Base-by-base conservation (phyloP, 108 stramenopile species). In the Pseudonitzschia delicatissima region DNA sequence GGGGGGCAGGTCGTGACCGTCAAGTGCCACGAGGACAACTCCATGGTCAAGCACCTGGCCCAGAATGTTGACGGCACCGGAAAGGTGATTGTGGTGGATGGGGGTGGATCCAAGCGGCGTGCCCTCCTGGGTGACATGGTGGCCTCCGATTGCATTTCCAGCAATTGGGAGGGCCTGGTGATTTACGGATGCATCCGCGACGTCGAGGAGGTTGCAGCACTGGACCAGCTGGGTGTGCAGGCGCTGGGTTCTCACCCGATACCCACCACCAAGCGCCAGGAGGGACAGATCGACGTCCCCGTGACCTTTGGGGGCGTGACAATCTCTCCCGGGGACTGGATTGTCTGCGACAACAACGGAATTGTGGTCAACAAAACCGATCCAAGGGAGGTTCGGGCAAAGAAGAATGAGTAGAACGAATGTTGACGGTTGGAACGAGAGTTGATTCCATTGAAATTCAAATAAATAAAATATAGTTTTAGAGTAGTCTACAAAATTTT, bases 151-250 rank as follows among this genome's bases (percentile, higher is more conserved):
- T 85, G 81, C 29, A 61, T 72, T 4, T 57, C 82, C 7, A 84
- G 76, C 66, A 44, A 62, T 29, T 91, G 90, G 87, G 67, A 72
- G 5, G 87, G 90, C 0, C 50, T 91, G 11, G 73, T 87, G 6
- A 69, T 91, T 28, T 78, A 87, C 74, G 90, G 87, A 35, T 86
- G 80, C 59, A 85, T 91, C 50, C 77, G 87, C 39, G 87, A 91
- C 72, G 86, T 87, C 31, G 81, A 72, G 11, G 85, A 83, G 18
- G 81, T 91, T 20, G 57, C 52, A 11, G 29, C 62, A n/a, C 49
- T 86, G 37, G 36, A 72, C 23, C n/a, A n/a, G n/a, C 52, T 91
- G 64, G 90, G 90, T 0, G 81, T 91, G 5, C 82, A 82, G 71
- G 84, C 90, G 0, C 51, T 85, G 48, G 83, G 85, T 0, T 83